Conservation (phyloP, 2,329 filamentous ascomycete species). For the Parastagonospora nodorum region DNA sequence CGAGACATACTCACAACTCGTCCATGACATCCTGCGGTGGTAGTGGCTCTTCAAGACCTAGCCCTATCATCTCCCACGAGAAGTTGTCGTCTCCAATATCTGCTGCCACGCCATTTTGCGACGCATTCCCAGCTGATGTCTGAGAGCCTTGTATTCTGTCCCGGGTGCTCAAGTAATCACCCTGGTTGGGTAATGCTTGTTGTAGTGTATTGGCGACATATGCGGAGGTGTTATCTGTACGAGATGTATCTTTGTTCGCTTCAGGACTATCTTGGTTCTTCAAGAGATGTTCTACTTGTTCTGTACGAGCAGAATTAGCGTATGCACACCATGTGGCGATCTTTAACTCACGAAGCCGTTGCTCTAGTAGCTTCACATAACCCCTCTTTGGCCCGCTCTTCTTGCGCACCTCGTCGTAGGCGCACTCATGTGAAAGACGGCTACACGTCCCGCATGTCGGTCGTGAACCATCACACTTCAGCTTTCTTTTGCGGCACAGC, state of each 20-base stretch:
- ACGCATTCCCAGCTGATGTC: conserved; percentile 22
- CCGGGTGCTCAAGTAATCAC: conserved; percentile 21
- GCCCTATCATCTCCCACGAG: conserved; percentile 83
- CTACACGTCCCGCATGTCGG: conserved; percentile 89
- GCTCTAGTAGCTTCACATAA: conserved; percentile 92
- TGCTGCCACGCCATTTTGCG: conserved; percentile 19
- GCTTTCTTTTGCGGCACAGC: conserved; percentile 88
- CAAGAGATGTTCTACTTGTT: conserved; percentile 89
- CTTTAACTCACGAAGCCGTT: conserved; percentile 75
- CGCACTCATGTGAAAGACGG: conserved; percentile 82
- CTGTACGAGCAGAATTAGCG: conserved; percentile 52
- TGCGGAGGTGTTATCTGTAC: conserved; percentile 31
- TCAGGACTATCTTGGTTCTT: conserved; percentile 72
- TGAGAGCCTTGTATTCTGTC: conserved; percentile 17
- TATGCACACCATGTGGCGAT: conserved; percentile 1
- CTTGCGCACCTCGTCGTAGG: conserved; percentile 89
- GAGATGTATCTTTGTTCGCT: conserved; percentile 29
- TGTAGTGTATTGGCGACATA: conserved; percentile 40
- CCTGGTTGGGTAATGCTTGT: conserved; percentile 26
- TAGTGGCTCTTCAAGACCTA: conserved; percentile 81
- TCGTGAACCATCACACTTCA: conserved; percentile 83
- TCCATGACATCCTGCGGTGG: conserved; percentile 82
- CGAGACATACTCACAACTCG: conserved; percentile 68
- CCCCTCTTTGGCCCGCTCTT: conserved; percentile 95
- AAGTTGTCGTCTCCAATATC: conserved; percentile 50